Evolutionary conservation across 2,329 filamentous ascomycete genomes (phyloP).

Genomic region (Colletotrichum limetticola): DNA sequence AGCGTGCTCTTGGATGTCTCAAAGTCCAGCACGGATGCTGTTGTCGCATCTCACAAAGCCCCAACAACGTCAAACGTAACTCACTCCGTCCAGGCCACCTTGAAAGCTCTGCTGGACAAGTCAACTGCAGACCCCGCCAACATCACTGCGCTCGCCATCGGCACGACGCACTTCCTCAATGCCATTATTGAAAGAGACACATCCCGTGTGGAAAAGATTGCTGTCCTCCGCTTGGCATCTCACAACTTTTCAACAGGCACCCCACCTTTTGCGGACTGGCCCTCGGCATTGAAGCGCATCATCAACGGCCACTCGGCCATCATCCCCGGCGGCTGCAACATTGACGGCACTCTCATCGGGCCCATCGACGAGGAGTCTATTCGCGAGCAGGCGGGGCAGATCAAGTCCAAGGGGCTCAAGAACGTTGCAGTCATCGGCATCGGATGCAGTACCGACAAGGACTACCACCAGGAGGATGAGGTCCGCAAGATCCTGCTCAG

Average conservation of each 20-base stretch:
- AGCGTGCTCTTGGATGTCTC: slow-evolving; percentile 58
- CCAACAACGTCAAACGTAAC: slow-evolving; percentile 60
- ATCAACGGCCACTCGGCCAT: slow-evolving; percentile 38
- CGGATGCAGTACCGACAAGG: slow-evolving; percentile 67
- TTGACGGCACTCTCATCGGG: slow-evolving; percentile 37
- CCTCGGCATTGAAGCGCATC: slow-evolving; percentile 53
- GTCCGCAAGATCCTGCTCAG: slow-evolving; percentile 58
- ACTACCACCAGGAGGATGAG: slow-evolving; percentile 61
- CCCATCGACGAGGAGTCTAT: slow-evolving; percentile 30
- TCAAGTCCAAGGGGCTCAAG: slow-evolving; percentile 41
- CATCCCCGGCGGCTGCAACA: slow-evolving; percentile 37
- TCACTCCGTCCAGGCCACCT: slow-evolving; percentile 56
- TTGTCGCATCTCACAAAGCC: slow-evolving; percentile 51
- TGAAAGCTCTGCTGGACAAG: slow-evolving; percentile 53
- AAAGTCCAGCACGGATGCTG: slow-evolving; percentile 23
- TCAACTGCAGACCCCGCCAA: slow-evolving; percentile 44
- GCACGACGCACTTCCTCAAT: slow-evolving; percentile 69
- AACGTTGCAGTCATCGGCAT: slow-evolving; percentile 66
- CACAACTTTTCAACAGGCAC: slow-evolving; percentile 61
- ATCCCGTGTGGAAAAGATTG: slow-evolving; percentile 59
- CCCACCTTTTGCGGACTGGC: slow-evolving; percentile 65
- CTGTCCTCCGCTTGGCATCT: slow-evolving; percentile 64
- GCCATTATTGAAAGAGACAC: slow-evolving; percentile 65
- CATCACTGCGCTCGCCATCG: slow-evolving; percentile 62
- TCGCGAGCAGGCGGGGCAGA: slow-evolving; percentile 31